Evolutionary conservation across 2,329 filamentous ascomycete species (phyloP).

Genomic region (Beauveria medogensis): DNA sequence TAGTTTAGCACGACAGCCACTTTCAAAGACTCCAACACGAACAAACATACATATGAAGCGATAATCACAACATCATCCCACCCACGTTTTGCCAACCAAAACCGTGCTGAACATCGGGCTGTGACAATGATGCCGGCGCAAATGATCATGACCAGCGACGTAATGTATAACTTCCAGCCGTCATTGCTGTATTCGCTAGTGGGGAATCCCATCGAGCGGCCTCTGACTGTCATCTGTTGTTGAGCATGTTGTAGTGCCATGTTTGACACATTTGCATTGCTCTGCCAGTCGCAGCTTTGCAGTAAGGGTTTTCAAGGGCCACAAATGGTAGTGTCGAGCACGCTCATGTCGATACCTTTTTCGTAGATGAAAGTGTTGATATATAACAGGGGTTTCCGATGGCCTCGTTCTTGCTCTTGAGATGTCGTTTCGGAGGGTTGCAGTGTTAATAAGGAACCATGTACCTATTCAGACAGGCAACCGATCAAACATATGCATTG

Average conservation of each 20-base stretch:
- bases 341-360: neutral
- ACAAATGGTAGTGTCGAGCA: neutral
- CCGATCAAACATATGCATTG: neutral
- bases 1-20: neutral
- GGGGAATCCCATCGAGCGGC: conserved; percentile 19
- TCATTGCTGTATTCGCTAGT: conserved; percentile 26
- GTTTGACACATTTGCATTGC: neutral
- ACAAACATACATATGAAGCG: conserved; percentile 23
- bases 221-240: neutral
- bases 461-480: neutral
- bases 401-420: neutral
- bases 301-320: neutral
- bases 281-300: neutral
- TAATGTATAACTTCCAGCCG: conserved; percentile 28
- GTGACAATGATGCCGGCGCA: conserved; percentile 26
- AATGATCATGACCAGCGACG: conserved; percentile 26
- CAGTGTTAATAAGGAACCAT: neutral
- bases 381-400: neutral
- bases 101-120: conserved; percentile 26
- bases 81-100: conserved; percentile 25
- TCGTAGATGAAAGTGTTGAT: neutral
- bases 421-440: neutral
- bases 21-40: neutral
- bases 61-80: conserved; percentile 31
- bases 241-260: neutral